These are phyloP conservation scores for Russula lepida DNA, from an alignment of 768 basidiomycete genomes.

Conservation along the genomic window DNA sequence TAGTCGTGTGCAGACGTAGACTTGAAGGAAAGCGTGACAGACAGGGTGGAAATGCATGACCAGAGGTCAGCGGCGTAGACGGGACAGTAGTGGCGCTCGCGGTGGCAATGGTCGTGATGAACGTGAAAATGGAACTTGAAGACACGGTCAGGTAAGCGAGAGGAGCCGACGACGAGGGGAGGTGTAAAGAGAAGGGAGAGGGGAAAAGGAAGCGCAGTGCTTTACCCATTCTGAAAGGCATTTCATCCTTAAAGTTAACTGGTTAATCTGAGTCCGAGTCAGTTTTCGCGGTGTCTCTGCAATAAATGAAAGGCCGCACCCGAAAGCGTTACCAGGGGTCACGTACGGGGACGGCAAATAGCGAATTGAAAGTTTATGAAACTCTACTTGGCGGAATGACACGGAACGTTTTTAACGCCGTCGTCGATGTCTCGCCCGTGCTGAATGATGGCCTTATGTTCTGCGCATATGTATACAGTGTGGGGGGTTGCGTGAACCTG, in stretches of 20 bases:
- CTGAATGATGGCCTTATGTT: not conserved
- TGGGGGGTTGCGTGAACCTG: not conserved
- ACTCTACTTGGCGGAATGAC: no score
- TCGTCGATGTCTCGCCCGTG: not conserved
- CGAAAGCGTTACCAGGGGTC: no score
- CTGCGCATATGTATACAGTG: not conserved
- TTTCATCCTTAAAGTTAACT: not conserved
- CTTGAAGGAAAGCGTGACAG: conserved; percentile 19
- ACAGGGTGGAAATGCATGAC: conserved; percentile 47
- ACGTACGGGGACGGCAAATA: no score
- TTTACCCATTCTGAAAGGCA: not conserved
- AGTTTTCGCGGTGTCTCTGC: not conserved
- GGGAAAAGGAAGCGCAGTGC: not conserved
- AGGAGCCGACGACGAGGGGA: not conserved
- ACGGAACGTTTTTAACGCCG: not conserved
- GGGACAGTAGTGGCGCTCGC: not conserved
- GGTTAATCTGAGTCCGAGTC: not conserved
- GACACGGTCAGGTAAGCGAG: not conserved
- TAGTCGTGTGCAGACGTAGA: not conserved
- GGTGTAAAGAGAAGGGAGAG: not conserved
- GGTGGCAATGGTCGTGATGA: not conserved
- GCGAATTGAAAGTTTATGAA: no score
- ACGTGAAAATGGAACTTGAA: not conserved
- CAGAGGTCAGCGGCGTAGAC: not conserved
- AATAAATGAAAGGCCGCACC: no score